phyloP scores from a whole-genome alignment of 768 basidiomycete species.

The Lactarius hengduanensis region DNA sequence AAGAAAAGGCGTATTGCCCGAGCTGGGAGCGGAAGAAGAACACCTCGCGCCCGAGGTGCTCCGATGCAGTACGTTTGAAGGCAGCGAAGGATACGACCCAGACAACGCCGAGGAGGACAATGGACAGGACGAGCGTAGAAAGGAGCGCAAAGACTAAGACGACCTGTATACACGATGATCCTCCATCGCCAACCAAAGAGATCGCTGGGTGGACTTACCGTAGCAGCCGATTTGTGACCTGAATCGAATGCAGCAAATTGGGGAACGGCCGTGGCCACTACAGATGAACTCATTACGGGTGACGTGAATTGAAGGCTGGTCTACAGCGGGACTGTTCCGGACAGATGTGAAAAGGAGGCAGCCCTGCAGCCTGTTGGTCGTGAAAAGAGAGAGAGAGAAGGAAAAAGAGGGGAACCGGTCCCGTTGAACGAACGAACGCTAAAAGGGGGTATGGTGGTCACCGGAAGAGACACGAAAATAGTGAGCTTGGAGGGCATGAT shows the following conservation, averaged over 20 bases:
- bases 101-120: slow-evolving; percentile 17
- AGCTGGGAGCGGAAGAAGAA: slow-evolving; percentile 72
- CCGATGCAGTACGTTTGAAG: slow-evolving; percentile 32
- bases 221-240: slow-evolving; percentile 11
- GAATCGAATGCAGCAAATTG: slow-evolving; percentile 4
- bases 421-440: slow-evolving; percentile 13
- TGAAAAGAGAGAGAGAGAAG: slow-evolving; percentile 29
- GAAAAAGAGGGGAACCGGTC: slow-evolving; percentile 28
- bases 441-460: slow-evolving; percentile 16
- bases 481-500: not conserved
- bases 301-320: slow-evolving; percentile 15
- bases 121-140: slow-evolving; percentile 23
- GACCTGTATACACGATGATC: not conserved
- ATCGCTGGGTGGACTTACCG: not conserved
- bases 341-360: slow-evolving; percentile 34
- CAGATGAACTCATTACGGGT: not conserved
- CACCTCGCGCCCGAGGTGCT: slow-evolving; percentile 40
- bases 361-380: slow-evolving; percentile 37
- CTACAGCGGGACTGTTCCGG: slow-evolving; percentile 31
- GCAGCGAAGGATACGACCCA: slow-evolving; percentile 34
- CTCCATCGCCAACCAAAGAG: not conserved
- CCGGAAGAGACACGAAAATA: slow-evolving; percentile 2
- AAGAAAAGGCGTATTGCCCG: slow-evolving; percentile 63
- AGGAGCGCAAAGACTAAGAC: slow-evolving; percentile 19
- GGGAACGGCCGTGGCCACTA: not conserved